These are phyloP conservation scores for Jamesozyma hellenica DNA, from an alignment of 805 yeast species.

Conservation along the genomic window DNA sequence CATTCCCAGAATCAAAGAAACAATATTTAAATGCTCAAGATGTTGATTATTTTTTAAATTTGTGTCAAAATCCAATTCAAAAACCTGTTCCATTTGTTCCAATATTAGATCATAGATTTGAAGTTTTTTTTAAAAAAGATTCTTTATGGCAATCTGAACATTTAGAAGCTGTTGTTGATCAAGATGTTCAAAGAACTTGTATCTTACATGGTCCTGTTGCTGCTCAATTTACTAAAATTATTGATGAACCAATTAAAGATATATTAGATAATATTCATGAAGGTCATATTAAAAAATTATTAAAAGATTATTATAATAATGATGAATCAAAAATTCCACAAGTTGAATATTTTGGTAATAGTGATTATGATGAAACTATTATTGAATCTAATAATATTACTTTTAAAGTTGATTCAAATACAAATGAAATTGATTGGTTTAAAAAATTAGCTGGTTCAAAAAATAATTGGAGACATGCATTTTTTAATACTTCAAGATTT, in stretches of 20 bases:
- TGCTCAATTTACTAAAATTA: conserved; percentile 77
- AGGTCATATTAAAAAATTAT: conserved; percentile 68
- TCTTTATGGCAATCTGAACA: conserved; percentile 98
- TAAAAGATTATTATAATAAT: conserved; percentile 60
- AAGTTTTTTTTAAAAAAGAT: conserved; percentile 95
- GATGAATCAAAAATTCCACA: conserved; percentile 69
- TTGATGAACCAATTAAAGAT: conserved; percentile 86
- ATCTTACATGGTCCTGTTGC: conserved; percentile 98
- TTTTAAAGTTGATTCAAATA: conserved; percentile 32
- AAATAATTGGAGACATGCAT: conserved; percentile 85
- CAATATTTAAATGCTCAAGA: conserved; percentile 94
- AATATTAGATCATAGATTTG: conserved; percentile 85
- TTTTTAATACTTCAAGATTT: conserved; percentile 65
- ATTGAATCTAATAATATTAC: conserved; percentile 27
- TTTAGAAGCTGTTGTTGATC: conserved; percentile 88
- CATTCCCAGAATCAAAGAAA: conserved; percentile 62
- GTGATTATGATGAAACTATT: conserved; percentile 36
- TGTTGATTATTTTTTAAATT: conserved; percentile 79
- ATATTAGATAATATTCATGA: conserved; percentile 83
- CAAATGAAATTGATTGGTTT: conserved; percentile 54
- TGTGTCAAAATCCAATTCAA: conserved; percentile 74
- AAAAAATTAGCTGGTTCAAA: conserved; percentile 67
- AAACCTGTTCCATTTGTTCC: conserved; percentile 99
- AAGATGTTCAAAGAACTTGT: conserved; percentile 98
- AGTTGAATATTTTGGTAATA: conserved; percentile 82